These are phyloP conservation scores for Lyophyllum shimeji DNA, from an alignment of 768 basidiomycete species.

Conservation along the genomic window DNA sequence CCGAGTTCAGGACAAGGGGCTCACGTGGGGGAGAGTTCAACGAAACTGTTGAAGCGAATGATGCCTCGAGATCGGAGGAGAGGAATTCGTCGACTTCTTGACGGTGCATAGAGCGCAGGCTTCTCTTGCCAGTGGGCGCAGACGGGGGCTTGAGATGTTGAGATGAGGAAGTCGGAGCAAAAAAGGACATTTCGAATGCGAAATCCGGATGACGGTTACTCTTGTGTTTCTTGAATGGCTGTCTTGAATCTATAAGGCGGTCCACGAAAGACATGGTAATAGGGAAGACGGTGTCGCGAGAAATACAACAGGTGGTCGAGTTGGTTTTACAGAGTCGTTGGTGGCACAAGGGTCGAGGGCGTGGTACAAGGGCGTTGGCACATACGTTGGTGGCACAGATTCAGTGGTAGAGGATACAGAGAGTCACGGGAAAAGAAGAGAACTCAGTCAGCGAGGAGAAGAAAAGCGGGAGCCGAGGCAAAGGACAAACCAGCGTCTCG, in stretches of 20 bases:
- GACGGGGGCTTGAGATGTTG: conserved; percentile 47
- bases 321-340: conserved; percentile 12
- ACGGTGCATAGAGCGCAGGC: conserved; percentile 39
- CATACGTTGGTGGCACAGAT: background rate
- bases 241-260: conserved; percentile 37
- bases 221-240: conserved; percentile 47
- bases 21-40: conserved; percentile 68
- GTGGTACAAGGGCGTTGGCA: conserved; percentile 7
- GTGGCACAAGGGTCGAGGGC: conserved; percentile 7
- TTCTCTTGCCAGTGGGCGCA: conserved; percentile 48
- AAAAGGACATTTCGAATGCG: conserved; percentile 52
- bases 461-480: conserved; percentile 10
- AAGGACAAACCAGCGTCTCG: conserved; percentile 28
- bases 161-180: conserved; percentile 35
- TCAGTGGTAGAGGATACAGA: conserved; percentile 18
- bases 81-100: conserved; percentile 66
- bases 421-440: conserved; percentile 14
- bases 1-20: conserved; percentile 42
- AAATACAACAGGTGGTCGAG: conserved; percentile 7
- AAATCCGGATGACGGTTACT: conserved; percentile 31
- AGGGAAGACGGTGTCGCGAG: conserved; percentile 10
- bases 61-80: conserved; percentile 77
- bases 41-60: conserved; percentile 83
- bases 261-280: conserved; percentile 37
- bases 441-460: conserved; percentile 31